Percentiles rank a stretch among this genome's conserved stretches.
phyloP scores from a whole-genome alignment of 306 rosid species.

The Luffa aegyptiaca region DNA sequence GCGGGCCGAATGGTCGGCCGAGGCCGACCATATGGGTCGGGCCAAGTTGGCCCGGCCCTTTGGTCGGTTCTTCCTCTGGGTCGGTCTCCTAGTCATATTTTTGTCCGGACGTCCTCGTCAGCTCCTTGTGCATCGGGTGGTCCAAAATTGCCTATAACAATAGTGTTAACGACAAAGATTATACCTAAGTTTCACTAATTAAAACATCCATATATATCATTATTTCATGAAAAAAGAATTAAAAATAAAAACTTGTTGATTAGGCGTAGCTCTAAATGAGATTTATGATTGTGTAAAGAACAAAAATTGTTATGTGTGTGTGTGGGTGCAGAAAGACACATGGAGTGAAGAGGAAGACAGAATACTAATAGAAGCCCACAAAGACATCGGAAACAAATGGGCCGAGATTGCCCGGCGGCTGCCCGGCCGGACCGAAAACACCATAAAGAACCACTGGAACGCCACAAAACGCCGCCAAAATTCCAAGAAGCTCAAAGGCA shows the following conservation, averaged over 20 bases:
- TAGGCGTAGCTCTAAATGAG: too few species aligned
- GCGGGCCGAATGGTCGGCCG: too few species aligned
- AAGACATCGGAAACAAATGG: constrained; percentile 56
- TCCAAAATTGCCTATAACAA: too few species aligned
- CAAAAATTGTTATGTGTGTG: neutral
- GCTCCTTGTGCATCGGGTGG: too few species aligned
- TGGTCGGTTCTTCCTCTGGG: too few species aligned
- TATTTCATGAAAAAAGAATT: neutral
- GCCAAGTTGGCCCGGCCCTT: too few species aligned
- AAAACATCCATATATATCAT: too few species aligned
- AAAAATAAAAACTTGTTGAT: neutral
- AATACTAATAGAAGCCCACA: constrained; percentile 47
- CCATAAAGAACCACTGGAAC: constrained; percentile 76
- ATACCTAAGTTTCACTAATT: too few species aligned
- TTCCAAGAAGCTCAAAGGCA: constrained; percentile 23
- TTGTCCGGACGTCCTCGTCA: too few species aligned
- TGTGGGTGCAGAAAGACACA: constrained; percentile 48
- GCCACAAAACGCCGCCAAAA: constrained; percentile 46
- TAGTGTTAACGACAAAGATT: too few species aligned
- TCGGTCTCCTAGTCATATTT: too few species aligned
- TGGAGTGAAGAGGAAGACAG: constrained; percentile 68
- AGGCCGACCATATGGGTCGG: too few species aligned
- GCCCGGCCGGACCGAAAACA: constrained; percentile 55
- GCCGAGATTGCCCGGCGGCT: constrained; percentile 57
- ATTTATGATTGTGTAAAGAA: neutral